Evolutionary conservation across 2,329 filamentous ascomycete genomes (phyloP), one percentile per base, ranked within the genome.

Genomic region (Acarospora socialis): DNA sequence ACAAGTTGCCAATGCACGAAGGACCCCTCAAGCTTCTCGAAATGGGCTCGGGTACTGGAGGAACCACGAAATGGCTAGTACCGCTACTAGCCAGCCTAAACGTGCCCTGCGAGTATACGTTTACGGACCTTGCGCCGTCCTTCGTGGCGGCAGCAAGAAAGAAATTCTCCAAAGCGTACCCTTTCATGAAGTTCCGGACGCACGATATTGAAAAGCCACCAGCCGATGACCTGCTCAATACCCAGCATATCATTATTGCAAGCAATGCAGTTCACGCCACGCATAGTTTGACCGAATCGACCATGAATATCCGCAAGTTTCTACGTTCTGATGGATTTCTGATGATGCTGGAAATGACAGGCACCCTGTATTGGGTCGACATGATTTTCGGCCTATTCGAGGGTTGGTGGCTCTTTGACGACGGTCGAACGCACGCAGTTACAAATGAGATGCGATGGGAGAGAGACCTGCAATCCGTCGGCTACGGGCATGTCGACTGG

Each of bases 1-100:
- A 24, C 3, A 37, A 35, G 18, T n/a, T 43, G 5, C 50, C 47
- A 0, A 46, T 48, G 40, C n/a, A 19, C 7, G 27, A 33, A 1
- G 33, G 38, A 4, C 28, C 44, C 3, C 38, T 60, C n/a, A 43
- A 47, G 3, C 55, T 65, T 21, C 47, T 66, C 30, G 59, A 64
- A 40, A 37, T 63, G 5, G 60, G 61, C 0, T 59, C 51, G 0
- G 60, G 60, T 7, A 61, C 58, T 1, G 60, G 61, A 3, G 58
- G 55, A 0, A 64, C 61, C 0, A 58, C 61, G 0, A 40, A 37
- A 7, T 33, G 43, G 1, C 15, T 63, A 2, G 33, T 57, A 0
- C 35, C 46, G 0, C 23, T 34, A 1, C 43, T 65, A 3, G 35
- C 32, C 1, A 14, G 14, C 0, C 28, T 34, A 0, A 43, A 40